Base-by-base conservation (phyloP, 768 basidiomycete species). In the Daedaleopsis sinensis region DNA sequence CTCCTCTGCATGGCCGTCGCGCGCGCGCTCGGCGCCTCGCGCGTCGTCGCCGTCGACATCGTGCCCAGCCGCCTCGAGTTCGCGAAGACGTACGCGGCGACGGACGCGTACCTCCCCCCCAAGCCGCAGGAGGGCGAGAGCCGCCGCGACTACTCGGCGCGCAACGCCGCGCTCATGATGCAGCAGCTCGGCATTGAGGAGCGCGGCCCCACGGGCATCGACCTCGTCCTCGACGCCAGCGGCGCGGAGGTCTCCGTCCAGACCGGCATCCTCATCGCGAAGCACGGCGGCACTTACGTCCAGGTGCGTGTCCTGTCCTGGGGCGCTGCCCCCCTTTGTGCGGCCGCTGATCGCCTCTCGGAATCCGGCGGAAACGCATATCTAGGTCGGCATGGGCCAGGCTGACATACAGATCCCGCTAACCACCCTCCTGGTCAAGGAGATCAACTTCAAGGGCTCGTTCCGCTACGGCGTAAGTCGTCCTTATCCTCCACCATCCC, bases 1-100 rank as follows among this genome's bases (percentile, higher is more conserved):
- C 76, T 96, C 32, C 84, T 97, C 21, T 92, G 90, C 71, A 93
- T 96, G 91, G 95, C 93, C 8, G 93, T 94, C n/a, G 96, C 96
- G 8, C 95, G 90, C 72, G 95, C 96, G 3, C 80, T 96, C 50
- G 95, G 94, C 38, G 96, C 94, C 2, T 80, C 82, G 44, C 87
- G 90, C 51, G 82, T 96, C 63, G 83, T 98, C 61, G 95, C 89
- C 4, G 84, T 96, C 62, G 95, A 95, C 70, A 89, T 93, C 63
- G 81, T 87, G 55, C 77, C 84, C 36, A 74, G 80, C 32, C 88
- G 96, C 39, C 86, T 98, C 51, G 83, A 91, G 52, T 97, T 98
- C 70, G 94, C 96, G 18, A 90, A 89, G 73, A 68, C 70, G 32
- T 96, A 96, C 72, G 92, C 88, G 5, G 94, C 94, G 10, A 90